Base-by-base conservation (phyloP, 2,329 filamentous ascomycete species). In the Sporothrix phasma region DNA sequence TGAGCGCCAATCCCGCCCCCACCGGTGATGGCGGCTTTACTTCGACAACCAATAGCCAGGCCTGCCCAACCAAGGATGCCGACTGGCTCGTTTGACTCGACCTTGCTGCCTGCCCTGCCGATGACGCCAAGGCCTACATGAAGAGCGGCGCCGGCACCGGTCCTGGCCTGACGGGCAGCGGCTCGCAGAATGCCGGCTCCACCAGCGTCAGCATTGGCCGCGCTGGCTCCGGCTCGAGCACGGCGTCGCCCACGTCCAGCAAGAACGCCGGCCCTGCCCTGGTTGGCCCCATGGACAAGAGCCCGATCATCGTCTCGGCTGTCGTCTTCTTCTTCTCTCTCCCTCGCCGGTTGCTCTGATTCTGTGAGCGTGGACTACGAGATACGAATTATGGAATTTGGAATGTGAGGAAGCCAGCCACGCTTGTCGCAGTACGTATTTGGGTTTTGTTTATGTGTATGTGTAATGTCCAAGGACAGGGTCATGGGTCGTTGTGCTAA, bases 11-110 rank as follows among this genome's bases (percentile, higher is more conserved):
- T 73, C 76, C 82, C 29, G 74, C 77, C 5, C 83, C 83, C 17
- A 78, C 76, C 22, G 82, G 80, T 47, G 68, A 76, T 61, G 82
- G 80, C 59, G 82, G 81, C 64, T 79, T 78, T 68, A 73, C 77
- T 29, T 75, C 76, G 13, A 79, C 79, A 51, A 80, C 80, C 6
- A 74, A 79, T 66, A 70, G 78, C 15, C 75, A 73, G 47, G 70
- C 74, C 8, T 85, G 83, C 75, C 83, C 83, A 29, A 77, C 78
- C 43, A 73, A 75, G 62, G 78, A 80, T 66, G 62, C 72, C 15
- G 66, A 73, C 68, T 85, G 83, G 83, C 76, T 81, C 45, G 79
- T 85, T n/a, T 43, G 75, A 81, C 69, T 73, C 77, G 51, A 79
- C 76, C 53, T 67, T 74, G 19, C 75, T 85, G 29, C 83, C 83